Conservation (phyloP, 2,329 filamentous ascomycete species). For the Bipolaris cookei region DNA sequence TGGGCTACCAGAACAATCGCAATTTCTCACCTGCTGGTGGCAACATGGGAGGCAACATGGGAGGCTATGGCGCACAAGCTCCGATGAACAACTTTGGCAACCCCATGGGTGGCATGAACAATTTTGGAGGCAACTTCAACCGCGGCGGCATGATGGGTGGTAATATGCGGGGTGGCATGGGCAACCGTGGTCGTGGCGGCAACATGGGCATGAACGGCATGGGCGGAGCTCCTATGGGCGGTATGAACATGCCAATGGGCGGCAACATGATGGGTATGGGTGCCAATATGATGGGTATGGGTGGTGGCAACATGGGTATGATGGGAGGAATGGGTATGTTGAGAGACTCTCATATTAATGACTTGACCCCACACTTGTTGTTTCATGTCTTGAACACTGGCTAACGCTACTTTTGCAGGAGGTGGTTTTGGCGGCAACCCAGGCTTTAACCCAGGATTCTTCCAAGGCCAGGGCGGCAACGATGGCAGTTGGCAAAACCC, state of each 20-base stretch:
- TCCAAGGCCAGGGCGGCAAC: conserved; percentile 58
- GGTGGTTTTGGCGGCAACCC: conserved; percentile 68
- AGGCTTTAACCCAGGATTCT: conserved; percentile 77
- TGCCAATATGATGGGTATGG: conserved; percentile 44
- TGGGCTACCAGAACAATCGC: conserved; percentile 47
- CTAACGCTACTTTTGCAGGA: conserved; percentile 21
- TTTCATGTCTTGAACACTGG: background rate
- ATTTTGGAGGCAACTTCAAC: conserved; percentile 50
- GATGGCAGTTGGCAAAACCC: conserved; percentile 75
- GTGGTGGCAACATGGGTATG: conserved; percentile 43
- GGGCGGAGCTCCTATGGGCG: conserved; percentile 46
- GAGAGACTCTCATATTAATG: conserved; percentile 6
- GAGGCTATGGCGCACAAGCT: conserved; percentile 54
- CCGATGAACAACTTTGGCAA: conserved; percentile 57
- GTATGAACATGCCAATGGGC: conserved; percentile 49
- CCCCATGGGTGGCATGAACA: conserved; percentile 47
- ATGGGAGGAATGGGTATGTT: conserved; percentile 44
- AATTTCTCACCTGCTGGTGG: conserved; percentile 44
- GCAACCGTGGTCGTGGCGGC: conserved; percentile 49
- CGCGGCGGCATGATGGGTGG: conserved; percentile 51
- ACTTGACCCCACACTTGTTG: conserved; percentile 1
- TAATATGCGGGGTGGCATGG: conserved; percentile 56
- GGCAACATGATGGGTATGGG: conserved; percentile 51
- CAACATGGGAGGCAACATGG: conserved; percentile 50
- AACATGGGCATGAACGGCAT: conserved; percentile 48